Evolutionary conservation across 2,329 filamentous ascomycete genomes (phyloP).

Genomic region (Fusarium miscanthi): DNA sequence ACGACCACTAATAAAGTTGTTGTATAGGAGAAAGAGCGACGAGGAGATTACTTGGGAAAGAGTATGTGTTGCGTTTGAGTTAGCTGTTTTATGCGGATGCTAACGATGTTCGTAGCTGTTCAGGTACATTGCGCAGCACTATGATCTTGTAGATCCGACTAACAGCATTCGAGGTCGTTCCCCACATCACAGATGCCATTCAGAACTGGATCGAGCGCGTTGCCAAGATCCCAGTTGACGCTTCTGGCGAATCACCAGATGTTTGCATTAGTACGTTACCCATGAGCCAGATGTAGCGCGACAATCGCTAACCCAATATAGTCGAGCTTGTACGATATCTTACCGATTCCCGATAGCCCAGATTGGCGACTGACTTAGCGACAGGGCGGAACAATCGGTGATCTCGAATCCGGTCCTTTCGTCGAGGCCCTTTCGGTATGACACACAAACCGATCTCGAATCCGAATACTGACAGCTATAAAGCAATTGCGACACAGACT

Average conservation of each 20-base stretch:
- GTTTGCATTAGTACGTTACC: conserved; percentile 82
- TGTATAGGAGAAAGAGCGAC: conserved; percentile 66
- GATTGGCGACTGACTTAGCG: not conserved
- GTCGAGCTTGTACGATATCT: conserved; percentile 24
- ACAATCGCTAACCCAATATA: conserved; percentile 7
- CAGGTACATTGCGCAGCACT: conserved; percentile 9
- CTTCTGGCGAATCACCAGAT: conserved; percentile 84
- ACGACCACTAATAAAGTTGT: not conserved
- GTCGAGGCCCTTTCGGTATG: conserved; percentile 78
- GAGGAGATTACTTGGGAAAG: conserved; percentile 60
- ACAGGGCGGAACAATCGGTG: conserved; percentile 73
- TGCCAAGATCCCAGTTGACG: conserved; percentile 85
- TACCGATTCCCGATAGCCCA: not conserved
- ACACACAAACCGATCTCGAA: not conserved
- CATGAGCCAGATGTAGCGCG: not conserved
- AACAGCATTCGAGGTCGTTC: conserved; percentile 62
- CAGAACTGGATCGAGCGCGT: conserved; percentile 88
- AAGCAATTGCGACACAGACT: conserved; percentile 76
- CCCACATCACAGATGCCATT: conserved; percentile 90
- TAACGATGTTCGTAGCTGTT: conserved; percentile 16
- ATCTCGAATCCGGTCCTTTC: conserved; percentile 90
- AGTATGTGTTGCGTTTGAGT: conserved; percentile 6
- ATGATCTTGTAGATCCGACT: not conserved
- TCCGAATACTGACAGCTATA: not conserved
- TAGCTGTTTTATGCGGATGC: not conserved